Base-by-base conservation (phyloP, 2,329 filamentous ascomycete species). In the Amphichorda felina region DNA sequence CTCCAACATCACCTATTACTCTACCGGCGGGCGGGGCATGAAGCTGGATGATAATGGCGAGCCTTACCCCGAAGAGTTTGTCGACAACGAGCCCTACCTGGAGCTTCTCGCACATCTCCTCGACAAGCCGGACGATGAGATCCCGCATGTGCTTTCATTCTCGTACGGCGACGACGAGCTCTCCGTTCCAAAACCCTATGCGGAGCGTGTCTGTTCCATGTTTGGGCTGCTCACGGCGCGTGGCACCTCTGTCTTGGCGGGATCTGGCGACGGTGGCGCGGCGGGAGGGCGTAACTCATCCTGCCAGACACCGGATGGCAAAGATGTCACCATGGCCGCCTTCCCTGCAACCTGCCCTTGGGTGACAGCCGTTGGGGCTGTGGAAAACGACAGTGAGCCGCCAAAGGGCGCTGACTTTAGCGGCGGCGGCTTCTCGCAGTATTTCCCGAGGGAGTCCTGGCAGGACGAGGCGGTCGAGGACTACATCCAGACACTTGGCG, bases 261-360 rank as follows among this genome's bases (percentile, higher is more conserved):
- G 62, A 1, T 67, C 64, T 5, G 72, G 72, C 2, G 72, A 75
- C 41, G 60, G 60, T 19, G 69, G 68, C 15, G 56, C 61, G 3
- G 56, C 55, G 3, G 64, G 63, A 4, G 59, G 55, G 3, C 57
- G 56, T 13, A 50, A 55, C 39, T 77, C 74, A 39, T 48, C 43
- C 15, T 82, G 77, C 55, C 55, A 63, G 35, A 64, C 64, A 38
- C 75, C 78, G 47, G 73, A 80, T 38, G 76, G 75, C 16, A 62
- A 60, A 2, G 66, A 66, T 8, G 61, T 66, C 15, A 75, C 79
- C 47, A 59, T 75, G 21, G 66, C 76, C 1, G 68, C 65, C 5
- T 85, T 83, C 54, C 80, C 80, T 0, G 70, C 69, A 0, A 68
- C 70, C 0, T 85, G 80, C 45, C 79, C 79, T 0, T 84, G 72